These are phyloP conservation scores for Ormosia semicastrata DNA, from an alignment of 306 rosid genomes.

Conservation along the genomic window DNA sequence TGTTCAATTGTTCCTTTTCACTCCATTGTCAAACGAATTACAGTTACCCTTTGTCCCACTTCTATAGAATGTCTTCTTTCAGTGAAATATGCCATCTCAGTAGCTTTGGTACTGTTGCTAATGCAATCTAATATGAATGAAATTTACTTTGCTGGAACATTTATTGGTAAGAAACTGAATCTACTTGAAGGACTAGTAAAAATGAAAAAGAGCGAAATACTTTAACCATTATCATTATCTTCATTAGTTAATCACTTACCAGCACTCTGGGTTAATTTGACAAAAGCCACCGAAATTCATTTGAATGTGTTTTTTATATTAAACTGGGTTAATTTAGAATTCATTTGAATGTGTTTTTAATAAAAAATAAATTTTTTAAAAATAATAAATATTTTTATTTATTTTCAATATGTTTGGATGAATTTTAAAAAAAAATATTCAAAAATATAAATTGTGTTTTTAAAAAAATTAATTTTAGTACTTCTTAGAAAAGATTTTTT, in stretches of 20 bases:
- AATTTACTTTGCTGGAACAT: conserved; percentile 5
- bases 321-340: not conserved
- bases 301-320: no score
- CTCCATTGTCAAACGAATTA: conserved; percentile 38
- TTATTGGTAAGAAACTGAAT: not conserved
- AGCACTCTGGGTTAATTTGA: not conserved
- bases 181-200: not conserved
- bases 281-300: no score
- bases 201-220: not conserved
- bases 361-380: no score
- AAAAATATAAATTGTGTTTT: no score
- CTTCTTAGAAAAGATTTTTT: no score
- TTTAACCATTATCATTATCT: not conserved
- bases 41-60: conserved; percentile 28
- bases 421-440: no score
- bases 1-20: conserved; percentile 32
- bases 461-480: no score
- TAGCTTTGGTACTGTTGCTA: not conserved
- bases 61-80: conserved; percentile 18
- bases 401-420: no score
- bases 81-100: not conserved
- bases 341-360: no score
- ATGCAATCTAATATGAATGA: not conserved
- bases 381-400: no score
- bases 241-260: not conserved